These are phyloP conservation scores for Fomitopsis pulvina DNA, from an alignment of 768 basidiomycete species.

Conservation along the genomic window DNA sequence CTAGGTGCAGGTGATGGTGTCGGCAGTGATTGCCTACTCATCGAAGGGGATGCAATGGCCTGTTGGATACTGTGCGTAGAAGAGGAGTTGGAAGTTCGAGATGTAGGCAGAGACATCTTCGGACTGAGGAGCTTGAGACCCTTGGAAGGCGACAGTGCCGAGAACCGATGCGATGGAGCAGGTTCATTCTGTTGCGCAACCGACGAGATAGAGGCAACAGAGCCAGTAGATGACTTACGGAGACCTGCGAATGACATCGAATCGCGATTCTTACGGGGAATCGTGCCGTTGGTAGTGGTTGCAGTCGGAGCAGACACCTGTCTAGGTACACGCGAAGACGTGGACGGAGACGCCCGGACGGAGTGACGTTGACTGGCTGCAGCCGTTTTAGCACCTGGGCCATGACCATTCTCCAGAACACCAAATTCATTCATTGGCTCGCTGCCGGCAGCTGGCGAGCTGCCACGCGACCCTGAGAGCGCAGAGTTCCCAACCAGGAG, in stretches of 20 bases:
- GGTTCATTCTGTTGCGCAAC: slow-evolving; percentile 30
- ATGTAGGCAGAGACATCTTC: slow-evolving; percentile 58
- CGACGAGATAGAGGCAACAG: slow-evolving; percentile 62
- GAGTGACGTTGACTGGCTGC: slow-evolving; percentile 44
- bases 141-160: slow-evolving; percentile 80
- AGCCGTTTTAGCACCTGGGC: slow-evolving; percentile 38
- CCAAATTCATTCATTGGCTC: slow-evolving; percentile 71
- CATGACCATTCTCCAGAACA: slow-evolving; percentile 60
- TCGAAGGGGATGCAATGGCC: slow-evolving; percentile 53
- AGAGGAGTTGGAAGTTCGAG: slow-evolving; percentile 46
- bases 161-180: slow-evolving; percentile 56
- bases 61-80: slow-evolving; percentile 47
- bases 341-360: slow-evolving; percentile 56
- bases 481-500: slow-evolving; percentile 40
- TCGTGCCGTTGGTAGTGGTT: slow-evolving; percentile 37
- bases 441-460: slow-evolving; percentile 49
- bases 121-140: slow-evolving; percentile 76
- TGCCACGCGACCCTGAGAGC: slow-evolving; percentile 50
- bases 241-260: slow-evolving; percentile 73
- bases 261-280: slow-evolving; percentile 69
- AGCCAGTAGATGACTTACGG: slow-evolving; percentile 79
- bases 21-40: slow-evolving; percentile 69
- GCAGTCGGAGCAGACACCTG: slow-evolving; percentile 47
- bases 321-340: slow-evolving; percentile 58
- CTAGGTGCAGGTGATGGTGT: slow-evolving; percentile 82